These are phyloP conservation scores for Smallanthus sonchifolius DNA, from an alignment of 129 eudicot genomes.

Conservation along the genomic window DNA sequence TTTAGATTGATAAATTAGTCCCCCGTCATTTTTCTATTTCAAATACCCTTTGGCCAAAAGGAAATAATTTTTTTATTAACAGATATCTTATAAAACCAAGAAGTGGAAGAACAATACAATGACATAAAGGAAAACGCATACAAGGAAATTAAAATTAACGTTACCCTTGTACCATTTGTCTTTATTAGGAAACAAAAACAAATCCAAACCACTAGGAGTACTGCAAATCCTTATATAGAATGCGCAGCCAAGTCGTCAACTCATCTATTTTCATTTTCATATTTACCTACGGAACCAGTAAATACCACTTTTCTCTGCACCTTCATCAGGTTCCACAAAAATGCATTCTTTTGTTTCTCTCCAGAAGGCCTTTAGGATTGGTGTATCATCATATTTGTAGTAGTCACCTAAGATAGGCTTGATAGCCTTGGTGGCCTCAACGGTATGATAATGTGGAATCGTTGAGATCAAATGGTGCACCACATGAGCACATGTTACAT, in stretches of 20 bases:
- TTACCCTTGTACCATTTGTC: background rate
- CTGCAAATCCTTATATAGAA: background rate
- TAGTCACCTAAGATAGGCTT: slow-evolving; percentile 35
- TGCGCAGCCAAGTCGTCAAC: background rate
- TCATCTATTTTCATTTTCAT: background rate
- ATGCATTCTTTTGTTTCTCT: slow-evolving; percentile 27
- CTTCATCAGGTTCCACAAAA: slow-evolving; percentile 29
- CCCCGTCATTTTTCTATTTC: no score
- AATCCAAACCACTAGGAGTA: background rate
- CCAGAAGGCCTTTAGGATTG: slow-evolving; percentile 24
- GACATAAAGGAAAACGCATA: background rate
- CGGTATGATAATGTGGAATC: slow-evolving; percentile 39
- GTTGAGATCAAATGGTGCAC: slow-evolving; percentile 33
- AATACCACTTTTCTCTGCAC: slow-evolving; percentile 28
- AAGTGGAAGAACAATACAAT: no score
- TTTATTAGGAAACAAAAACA: background rate
- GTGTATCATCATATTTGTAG: slow-evolving; percentile 27
- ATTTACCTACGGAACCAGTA: slow-evolving; percentile 31
- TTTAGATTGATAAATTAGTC: no score
- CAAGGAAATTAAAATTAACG: background rate
- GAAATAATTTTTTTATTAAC: no score
- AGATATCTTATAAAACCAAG: no score
- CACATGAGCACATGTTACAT: slow-evolving; percentile 29
- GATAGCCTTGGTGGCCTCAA: slow-evolving; percentile 31
- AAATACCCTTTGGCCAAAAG: no score